Evolutionary conservation across 768 basidiomycete genomes (phyloP), one percentile per base, ranked within the genome.

Genomic region (Pulveroboletus sp.): DNA sequence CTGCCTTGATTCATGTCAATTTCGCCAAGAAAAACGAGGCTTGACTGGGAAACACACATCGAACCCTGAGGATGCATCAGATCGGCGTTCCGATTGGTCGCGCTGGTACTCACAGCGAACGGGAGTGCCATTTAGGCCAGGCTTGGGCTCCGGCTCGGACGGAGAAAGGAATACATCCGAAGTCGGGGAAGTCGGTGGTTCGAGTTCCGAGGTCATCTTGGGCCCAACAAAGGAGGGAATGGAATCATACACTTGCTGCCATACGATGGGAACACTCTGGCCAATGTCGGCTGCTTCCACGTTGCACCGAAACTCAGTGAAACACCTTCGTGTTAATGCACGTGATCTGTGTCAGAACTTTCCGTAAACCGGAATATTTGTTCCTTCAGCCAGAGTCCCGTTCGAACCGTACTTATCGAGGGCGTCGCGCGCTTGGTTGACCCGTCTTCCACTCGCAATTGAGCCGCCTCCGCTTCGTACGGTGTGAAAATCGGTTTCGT

Each of bases 61-160:
- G 72, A 86, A 91, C 89, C 88, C 88, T 89, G 53, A 32, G 26
- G 35, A 50, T 53, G 59, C 27, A 49, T 57, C 49, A 47, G 47
- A 49, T 49, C 35, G 17, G 26, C 19, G 35, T 20, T 40, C n/a
- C 30, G 38, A 52, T 39, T 23, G 14, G 40, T 34, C 19, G 46
- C 50, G 29, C 22, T 27, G 7, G 45, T 41, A 79, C 89, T 74
- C 72, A 91, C 89, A 92, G 59, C 86, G 78, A 49, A 92, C 88
- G 36, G 89, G 89, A 29, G 76, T 70, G 22, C 89, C 89, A 65
- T 84, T 70, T 22, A 90, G 51, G 30, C 89, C 89, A 46, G 88
- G 88, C 45, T 71, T 76, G n/a, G 86, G 86, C 57, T 86, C 85
- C 49, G 73, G 70, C 53, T 82, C 79, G 38, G 73, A 67, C 32